Evolutionary conservation across 2,329 filamentous ascomycete genomes (phyloP).

Genomic region (Arthrocladium fulminans): DNA sequence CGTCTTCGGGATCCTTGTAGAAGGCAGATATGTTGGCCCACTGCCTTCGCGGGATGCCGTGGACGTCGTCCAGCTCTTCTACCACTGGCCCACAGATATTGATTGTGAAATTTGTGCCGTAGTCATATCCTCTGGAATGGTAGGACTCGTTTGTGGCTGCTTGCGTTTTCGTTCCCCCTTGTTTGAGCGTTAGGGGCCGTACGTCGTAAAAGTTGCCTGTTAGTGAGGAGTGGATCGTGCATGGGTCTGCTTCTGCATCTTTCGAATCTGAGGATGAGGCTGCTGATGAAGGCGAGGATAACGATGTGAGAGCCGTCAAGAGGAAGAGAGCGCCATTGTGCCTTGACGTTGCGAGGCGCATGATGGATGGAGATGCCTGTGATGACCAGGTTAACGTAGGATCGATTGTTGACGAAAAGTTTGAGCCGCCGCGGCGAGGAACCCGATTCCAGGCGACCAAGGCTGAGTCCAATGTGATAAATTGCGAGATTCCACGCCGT

Average conservation of each 20-base stretch:
- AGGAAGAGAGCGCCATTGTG: not conserved
- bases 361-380: not conserved
- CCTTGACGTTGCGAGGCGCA: constrained; percentile 2
- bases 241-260: constrained; percentile 31
- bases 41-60: constrained; percentile 33
- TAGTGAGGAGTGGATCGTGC: constrained; percentile 54
- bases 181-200: constrained; percentile 37
- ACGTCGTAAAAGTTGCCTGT: constrained; percentile 57
- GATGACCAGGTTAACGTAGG: not conserved
- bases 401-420: not conserved
- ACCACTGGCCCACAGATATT: constrained; percentile 44
- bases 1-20: constrained; percentile 29
- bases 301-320: not conserved
- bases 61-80: constrained; percentile 38
- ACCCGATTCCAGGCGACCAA: too few relatives aligned
- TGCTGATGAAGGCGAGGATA: not conserved
- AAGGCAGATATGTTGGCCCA: constrained; percentile 44
- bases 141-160: constrained; percentile 38
- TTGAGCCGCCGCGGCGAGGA: too few relatives aligned
- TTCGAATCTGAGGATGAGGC: constrained; percentile 1
- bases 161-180: constrained; percentile 37
- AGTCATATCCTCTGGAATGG: constrained; percentile 42
- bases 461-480: too few relatives aligned
- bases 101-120: constrained; percentile 42
- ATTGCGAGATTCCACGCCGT: too few relatives aligned